phyloP scores from a whole-genome alignment of 2,329 filamentous ascomycete genomes.

The Stachybotrys echinatus region DNA sequence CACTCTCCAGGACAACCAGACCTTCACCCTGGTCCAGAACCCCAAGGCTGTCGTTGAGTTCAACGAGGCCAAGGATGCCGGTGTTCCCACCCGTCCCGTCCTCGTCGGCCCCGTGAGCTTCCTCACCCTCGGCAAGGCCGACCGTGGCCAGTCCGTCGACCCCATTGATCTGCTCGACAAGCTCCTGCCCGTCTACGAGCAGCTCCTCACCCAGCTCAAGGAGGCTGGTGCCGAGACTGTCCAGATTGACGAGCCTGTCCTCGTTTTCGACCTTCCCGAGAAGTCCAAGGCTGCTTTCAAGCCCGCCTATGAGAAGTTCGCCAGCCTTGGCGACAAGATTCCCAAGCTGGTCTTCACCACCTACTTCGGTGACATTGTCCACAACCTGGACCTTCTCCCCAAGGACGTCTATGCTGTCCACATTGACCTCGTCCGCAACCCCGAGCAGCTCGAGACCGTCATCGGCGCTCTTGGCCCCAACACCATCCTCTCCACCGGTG shows the following conservation, averaged over 20 bases:
- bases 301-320: slow-evolving; percentile 89
- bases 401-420: slow-evolving; percentile 80
- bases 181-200: slow-evolving; percentile 89
- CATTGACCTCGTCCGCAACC: slow-evolving; percentile 95
- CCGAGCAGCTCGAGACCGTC: slow-evolving; percentile 91
- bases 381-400: slow-evolving; percentile 92
- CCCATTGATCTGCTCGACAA: slow-evolving; percentile 92
- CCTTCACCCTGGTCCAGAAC: slow-evolving; percentile 79
- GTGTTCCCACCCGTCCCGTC: slow-evolving; percentile 88
- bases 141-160: slow-evolving; percentile 87
- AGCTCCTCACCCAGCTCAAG: slow-evolving; percentile 92
- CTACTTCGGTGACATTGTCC: slow-evolving; percentile 98
- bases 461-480: slow-evolving; percentile 76
- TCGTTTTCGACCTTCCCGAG: slow-evolving; percentile 87
- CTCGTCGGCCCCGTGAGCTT: slow-evolving; percentile 95
- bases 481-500: slow-evolving; percentile 89
- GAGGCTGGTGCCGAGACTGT: slow-evolving; percentile 91
- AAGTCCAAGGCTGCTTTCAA: slow-evolving; percentile 97
- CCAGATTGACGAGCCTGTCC: slow-evolving; percentile 96
- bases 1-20: slow-evolving; percentile 93
- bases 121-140: slow-evolving; percentile 95
- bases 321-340: slow-evolving; percentile 68
- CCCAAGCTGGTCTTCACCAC: slow-evolving; percentile 89
- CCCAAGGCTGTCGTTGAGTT: slow-evolving; percentile 95
- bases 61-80: slow-evolving; percentile 96